A percentile compares a stretch with the other conserved stretches of the same genome.
These are phyloP conservation scores for sweet orange (Citrus sinensis) DNA, from an alignment of 345 rosid species.

Conservation along the genomic window DVS_A1.0 CM039165.1:36395001-36395500, in stretches of 20 bases:
- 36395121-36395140: conserved; percentile 1
- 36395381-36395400: conserved; percentile 16
- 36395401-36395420: conserved; percentile 24
- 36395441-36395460: neutral
- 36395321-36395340: conserved; percentile 1
- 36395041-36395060: conserved; percentile 91
- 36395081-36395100: conserved; percentile 14
- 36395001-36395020: neutral
- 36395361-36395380: conserved; percentile 9
- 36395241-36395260: neutral
- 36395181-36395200: conserved; percentile 1
- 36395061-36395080: conserved; percentile 56
- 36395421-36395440: conserved; percentile 21
- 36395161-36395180: conserved; percentile 8
- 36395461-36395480: no score
- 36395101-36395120: neutral
- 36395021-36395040: conserved; percentile 67
- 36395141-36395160: conserved; percentile 4
- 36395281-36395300: no score
- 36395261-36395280: neutral
- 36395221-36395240: neutral
- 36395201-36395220: neutral
- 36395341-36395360: conserved; percentile 12
- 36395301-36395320: neutral
- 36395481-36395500: no score